A percentile compares a stretch with the other conserved stretches of the same genome.
Conservation (phyloP, 2,329 filamentous ascomycete species). For the Microsporum canis region DNA sequence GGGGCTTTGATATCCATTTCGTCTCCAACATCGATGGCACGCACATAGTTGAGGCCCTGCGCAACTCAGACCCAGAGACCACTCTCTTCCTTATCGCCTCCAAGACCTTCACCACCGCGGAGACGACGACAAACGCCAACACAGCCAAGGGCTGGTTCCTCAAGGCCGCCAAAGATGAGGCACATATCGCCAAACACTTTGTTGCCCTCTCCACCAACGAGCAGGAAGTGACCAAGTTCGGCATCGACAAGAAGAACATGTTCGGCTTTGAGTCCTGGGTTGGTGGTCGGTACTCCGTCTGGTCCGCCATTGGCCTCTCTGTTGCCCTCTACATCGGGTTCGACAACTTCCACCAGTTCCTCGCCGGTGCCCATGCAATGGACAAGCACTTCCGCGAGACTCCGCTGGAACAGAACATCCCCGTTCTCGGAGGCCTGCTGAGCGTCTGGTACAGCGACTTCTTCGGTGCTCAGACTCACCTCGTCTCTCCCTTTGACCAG, state of each 20-base stretch:
- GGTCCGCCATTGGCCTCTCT: slow-evolving; percentile 94
- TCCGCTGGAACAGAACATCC: slow-evolving; percentile 89
- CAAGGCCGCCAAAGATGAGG: slow-evolving; percentile 62
- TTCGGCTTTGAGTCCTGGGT: slow-evolving; percentile 99
- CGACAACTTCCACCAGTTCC: slow-evolving; percentile 96
- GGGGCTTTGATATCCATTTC: slow-evolving; percentile 83
- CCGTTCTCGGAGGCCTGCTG: slow-evolving; percentile 77
- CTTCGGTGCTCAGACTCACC: slow-evolving; percentile 93
- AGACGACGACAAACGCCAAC: slow-evolving; percentile 95
- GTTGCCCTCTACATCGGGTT: slow-evolving; percentile 91
- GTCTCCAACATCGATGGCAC: slow-evolving; percentile 99
- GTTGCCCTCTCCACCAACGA: slow-evolving; percentile 96
- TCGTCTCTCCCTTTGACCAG: slow-evolving; percentile 96
- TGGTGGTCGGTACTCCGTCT: slow-evolving; percentile 94
- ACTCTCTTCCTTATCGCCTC: slow-evolving; percentile 98
- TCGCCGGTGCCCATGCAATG: slow-evolving; percentile 90
- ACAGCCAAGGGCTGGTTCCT: slow-evolving; percentile 97
- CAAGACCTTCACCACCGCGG: slow-evolving; percentile 98
- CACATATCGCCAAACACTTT: slow-evolving; percentile 89
- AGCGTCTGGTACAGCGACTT: slow-evolving; percentile 99
- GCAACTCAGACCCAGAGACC: slow-evolving; percentile 82
- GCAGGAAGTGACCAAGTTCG: slow-evolving; percentile 91
- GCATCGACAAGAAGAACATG: slow-evolving; percentile 99
- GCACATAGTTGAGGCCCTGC: slow-evolving; percentile 88
- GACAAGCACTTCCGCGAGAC: slow-evolving; percentile 94